Conservation (phyloP, 352 stramenopile species). For the Pseudoperonospora humuli region DNA sequence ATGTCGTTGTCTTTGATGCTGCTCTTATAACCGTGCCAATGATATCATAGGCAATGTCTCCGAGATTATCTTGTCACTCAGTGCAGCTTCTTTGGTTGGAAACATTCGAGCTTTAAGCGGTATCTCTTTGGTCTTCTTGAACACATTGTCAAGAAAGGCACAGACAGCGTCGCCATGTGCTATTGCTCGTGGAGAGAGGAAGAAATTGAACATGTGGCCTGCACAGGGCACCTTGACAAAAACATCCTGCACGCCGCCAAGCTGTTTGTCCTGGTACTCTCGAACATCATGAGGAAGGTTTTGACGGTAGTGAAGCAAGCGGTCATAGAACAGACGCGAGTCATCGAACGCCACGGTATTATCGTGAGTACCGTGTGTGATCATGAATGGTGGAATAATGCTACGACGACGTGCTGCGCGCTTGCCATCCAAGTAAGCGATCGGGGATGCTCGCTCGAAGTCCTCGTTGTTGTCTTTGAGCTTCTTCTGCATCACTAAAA, state of each 20-base stretch:
- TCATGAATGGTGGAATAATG: slow-evolving; percentile 48
- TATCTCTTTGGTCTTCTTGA: slow-evolving; percentile 33
- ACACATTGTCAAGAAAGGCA: slow-evolving; percentile 47
- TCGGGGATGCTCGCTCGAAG: slow-evolving; percentile 44
- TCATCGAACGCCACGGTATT: slow-evolving; percentile 50
- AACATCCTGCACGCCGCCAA: slow-evolving; percentile 38
- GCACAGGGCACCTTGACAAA: slow-evolving; percentile 46
- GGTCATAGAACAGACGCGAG: slow-evolving; percentile 48
- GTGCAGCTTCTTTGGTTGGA: slow-evolving; percentile 1
- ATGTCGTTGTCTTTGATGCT: too few species aligned
- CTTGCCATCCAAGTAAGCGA: slow-evolving; percentile 34
- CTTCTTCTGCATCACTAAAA: slow-evolving; percentile 57
- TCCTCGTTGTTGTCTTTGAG: slow-evolving; percentile 35
- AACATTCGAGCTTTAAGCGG: slow-evolving; percentile 22
- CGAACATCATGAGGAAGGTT: slow-evolving; percentile 15
- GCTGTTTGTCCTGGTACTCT: slow-evolving; percentile 15
- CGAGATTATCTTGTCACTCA: background rate
- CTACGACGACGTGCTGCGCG: slow-evolving; percentile 8
- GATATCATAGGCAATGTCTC: background rate
- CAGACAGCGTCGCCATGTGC: slow-evolving; percentile 47
- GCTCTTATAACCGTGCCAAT: slow-evolving; percentile 19
- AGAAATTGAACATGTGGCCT: slow-evolving; percentile 58
- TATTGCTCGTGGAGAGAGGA: slow-evolving; percentile 44
- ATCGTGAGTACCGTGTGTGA: slow-evolving; percentile 51
- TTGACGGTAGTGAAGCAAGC: slow-evolving; percentile 32